phyloP scores from a whole-genome alignment of 192 early-diverging fungal species.

The Podila minutissima region DNA sequence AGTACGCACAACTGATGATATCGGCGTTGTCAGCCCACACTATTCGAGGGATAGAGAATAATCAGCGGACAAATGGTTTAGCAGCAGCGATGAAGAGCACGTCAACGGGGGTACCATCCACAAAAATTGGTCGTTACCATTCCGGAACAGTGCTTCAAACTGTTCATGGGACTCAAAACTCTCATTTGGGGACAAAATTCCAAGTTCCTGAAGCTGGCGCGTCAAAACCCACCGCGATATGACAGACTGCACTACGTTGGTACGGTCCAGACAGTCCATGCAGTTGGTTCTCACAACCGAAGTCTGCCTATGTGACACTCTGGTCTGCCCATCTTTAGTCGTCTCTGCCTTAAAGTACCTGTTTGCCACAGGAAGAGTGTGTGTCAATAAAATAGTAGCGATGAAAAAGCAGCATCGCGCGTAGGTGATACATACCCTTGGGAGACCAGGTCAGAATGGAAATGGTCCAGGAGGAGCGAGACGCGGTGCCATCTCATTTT shows the following conservation, averaged over 20 bases:
- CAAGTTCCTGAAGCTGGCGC: slow-evolving; percentile 74
- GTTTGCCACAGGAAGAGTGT: slow-evolving; percentile 3
- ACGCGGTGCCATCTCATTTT: slow-evolving; percentile 96
- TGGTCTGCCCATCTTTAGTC: slow-evolving; percentile 16
- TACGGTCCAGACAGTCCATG: slow-evolving; percentile 99
- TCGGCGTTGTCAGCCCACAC: slow-evolving; percentile 99
- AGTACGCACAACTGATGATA: slow-evolving; percentile 87
- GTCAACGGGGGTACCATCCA: background rate
- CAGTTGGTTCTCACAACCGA: slow-evolving; percentile 96
- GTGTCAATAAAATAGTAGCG: background rate
- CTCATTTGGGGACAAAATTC: slow-evolving; percentile 68
- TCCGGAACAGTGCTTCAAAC: slow-evolving; percentile 82
- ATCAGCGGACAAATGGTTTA: background rate
- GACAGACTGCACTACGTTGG: slow-evolving; percentile 97
- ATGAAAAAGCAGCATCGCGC: background rate
- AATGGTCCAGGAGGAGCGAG: slow-evolving; percentile 82
- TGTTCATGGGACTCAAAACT: slow-evolving; percentile 68
- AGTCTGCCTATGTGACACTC: slow-evolving; percentile 63
- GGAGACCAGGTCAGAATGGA: slow-evolving; percentile 68
- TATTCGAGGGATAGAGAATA: background rate
- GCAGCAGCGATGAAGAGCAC: background rate
- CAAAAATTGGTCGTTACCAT: slow-evolving; percentile 58
- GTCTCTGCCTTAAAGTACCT: slow-evolving; percentile 67
- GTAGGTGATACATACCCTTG: slow-evolving; percentile 51
- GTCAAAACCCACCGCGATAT: slow-evolving; percentile 81